Conservation (phyloP, 1,139 yeast genomes). For the Kazachstania sp. region DNA sequence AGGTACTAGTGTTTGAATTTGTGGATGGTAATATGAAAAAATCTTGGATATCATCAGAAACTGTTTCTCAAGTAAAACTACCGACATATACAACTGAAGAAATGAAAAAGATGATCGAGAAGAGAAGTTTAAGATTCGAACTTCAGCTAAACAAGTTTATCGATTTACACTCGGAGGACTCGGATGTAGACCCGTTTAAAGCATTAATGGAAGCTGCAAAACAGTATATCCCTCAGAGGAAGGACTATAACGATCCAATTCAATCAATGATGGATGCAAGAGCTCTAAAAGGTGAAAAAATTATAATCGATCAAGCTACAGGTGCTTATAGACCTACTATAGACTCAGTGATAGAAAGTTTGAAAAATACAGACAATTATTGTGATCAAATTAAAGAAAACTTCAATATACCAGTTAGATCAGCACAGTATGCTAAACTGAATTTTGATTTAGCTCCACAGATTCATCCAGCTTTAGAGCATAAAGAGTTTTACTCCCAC, state of each 20-base stretch:
- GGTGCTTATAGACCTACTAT: conserved; percentile 34
- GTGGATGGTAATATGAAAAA: conserved; percentile 53
- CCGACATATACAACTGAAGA: conserved; percentile 43
- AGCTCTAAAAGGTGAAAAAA: conserved; percentile 17
- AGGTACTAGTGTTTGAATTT: conserved; percentile 66
- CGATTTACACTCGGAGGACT: conserved; percentile 24
- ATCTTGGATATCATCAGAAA: conserved; percentile 34
- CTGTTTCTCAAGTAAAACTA: conserved; percentile 30
- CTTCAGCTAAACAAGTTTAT: conserved; percentile 38
- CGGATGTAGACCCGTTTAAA: conserved; percentile 33
- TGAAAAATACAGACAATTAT: conserved; percentile 45
- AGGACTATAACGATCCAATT: conserved; percentile 42
- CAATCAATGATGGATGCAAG: conserved; percentile 37
- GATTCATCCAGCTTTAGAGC: conserved; percentile 44
- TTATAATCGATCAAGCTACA: conserved; percentile 17
- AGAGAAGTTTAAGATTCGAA: conserved; percentile 49
- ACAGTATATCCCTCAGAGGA: conserved; percentile 42
- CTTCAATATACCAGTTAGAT: conserved; percentile 36
- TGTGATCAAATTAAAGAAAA: conserved; percentile 50
- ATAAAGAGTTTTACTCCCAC: conserved; percentile 57
- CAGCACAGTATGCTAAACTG: conserved; percentile 40
- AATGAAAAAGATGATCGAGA: conserved; percentile 51
- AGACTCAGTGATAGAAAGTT: conserved; percentile 38
- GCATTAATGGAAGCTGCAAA: conserved; percentile 34
- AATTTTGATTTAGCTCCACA: conserved; percentile 37